phyloP scores from a whole-genome alignment of 2,329 filamentous ascomycete genomes.

The Nigrospora oryzae region DNA sequence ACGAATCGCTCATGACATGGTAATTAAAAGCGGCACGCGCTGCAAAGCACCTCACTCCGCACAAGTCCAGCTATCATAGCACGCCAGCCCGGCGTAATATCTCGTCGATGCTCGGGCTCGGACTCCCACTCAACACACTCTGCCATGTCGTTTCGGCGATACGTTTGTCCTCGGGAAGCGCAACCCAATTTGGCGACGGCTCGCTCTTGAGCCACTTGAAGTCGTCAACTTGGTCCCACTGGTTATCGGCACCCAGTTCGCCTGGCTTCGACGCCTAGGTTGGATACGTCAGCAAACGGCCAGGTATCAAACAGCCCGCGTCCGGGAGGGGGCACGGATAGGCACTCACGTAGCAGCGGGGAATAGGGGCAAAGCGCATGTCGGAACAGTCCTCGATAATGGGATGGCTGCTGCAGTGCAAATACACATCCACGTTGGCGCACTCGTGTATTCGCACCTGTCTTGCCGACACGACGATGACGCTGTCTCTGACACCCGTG shows the following conservation, averaged over 20 bases:
- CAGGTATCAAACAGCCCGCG: no score
- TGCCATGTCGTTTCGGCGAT: constrained; percentile 61
- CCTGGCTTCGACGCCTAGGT: constrained; percentile 16
- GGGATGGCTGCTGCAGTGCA: constrained; percentile 73
- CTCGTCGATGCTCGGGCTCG: constrained; percentile 53
- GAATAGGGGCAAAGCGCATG: constrained; percentile 73
- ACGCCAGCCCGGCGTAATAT: constrained; percentile 49
- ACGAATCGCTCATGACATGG: no score
- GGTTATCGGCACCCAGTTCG: constrained; percentile 40
- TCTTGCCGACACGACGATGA: constrained; percentile 71
- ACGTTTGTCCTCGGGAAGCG: constrained; percentile 52
- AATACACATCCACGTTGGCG: constrained; percentile 70
- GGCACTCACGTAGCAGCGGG: constrained; percentile 56
- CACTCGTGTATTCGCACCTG: constrained; percentile 93
- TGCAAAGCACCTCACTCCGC: no score
- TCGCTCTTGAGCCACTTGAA: constrained; percentile 94
- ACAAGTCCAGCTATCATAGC: no score
- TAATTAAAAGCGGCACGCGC: no score
- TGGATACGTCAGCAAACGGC: neutral
- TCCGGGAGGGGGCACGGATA: neutral
- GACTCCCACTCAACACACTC: constrained; percentile 55
- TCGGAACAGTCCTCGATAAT: constrained; percentile 85
- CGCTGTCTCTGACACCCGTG: constrained; percentile 62
- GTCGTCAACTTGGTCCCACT: constrained; percentile 89
- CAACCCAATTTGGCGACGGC: constrained; percentile 79